Evolutionary conservation across 352 stramenopile genomes (phyloP), one percentile per base, ranked within the genome.

Genomic region (Thraustochytrium sp.): DNA sequence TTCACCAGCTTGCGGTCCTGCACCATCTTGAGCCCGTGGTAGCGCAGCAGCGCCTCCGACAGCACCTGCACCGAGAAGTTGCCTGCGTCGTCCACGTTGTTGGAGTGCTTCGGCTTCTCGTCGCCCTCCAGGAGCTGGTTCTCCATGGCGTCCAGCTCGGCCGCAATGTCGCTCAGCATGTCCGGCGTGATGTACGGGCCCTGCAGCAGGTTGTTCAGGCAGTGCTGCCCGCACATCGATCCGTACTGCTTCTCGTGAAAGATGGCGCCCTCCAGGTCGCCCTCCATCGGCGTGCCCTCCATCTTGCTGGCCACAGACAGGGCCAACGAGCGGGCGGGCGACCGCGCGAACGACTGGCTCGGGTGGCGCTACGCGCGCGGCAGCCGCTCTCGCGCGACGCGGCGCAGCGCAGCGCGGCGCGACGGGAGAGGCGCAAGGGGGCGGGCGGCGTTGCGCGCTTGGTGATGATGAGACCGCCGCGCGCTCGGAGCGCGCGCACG

Each of bases 31-130:
- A 88, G 34, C 11, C 40, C 36, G 53, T 86, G 48, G 26, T 21
- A 26, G 29, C 84, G 53, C 16, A 44, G 4, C 42, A 88, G 44
- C 13, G 85, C 85, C 2, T 16, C 37, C 1, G 54, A 54, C 42
- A 88, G 74, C n/a, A 88, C 86, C 54, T 82, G 49, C 26, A 88
- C 82, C 13, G 34, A 80, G 36, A 88, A 88, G 64, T 88, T 88
- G 2, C 86, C 86, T 3, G 85, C 29, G 37, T 88, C 86, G 51
- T 88, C 86, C 21, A 88, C 86, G 42, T 88, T 88, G 40, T 34
- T 63, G 2, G 72, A 86, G 8, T 86, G 3, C 3, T 38, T 3
- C n/a, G 34, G 5, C 2, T 26, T 51, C 62, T 29, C 68, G 8
- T 1, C 34, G 21, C n/a, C 80, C 23, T 38, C 37, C 76, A 84